These are phyloP conservation scores for Yamadazyma mexicana DNA, from an alignment of 1,139 yeast genomes.

Conservation along the genomic window DNA sequence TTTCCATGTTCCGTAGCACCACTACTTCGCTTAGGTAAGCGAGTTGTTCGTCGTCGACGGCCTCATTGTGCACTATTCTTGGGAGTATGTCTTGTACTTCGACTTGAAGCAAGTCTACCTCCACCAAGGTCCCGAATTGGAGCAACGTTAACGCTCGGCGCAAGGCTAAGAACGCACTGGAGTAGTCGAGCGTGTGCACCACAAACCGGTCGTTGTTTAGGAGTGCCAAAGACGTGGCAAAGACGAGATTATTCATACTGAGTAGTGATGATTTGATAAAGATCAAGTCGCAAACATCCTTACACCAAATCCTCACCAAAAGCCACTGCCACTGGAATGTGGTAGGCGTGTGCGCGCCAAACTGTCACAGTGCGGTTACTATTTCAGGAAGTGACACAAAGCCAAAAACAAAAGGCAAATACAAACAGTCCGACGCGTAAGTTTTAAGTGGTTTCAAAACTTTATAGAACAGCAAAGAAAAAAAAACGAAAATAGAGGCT, in stretches of 20 bases:
- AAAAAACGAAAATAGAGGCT: background rate
- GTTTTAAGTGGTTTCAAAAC: background rate
- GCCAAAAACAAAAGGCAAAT: no score
- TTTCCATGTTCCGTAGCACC: constrained; percentile 16
- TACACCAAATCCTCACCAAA: background rate
- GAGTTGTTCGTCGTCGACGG: background rate
- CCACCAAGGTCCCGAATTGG: background rate
- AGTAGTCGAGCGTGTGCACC: constrained; percentile 16
- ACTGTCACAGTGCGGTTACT: no score
- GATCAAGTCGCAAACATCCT: background rate
- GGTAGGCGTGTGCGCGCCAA: no score
- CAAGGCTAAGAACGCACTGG: background rate
- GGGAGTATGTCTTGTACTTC: background rate
- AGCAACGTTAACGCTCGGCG: background rate
- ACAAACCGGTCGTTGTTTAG: constrained; percentile 23
- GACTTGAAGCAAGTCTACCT: constrained; percentile 1
- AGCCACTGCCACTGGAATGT: background rate
- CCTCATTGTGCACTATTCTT: background rate
- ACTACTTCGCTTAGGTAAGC: constrained; percentile 6
- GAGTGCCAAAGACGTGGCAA: constrained; percentile 28
- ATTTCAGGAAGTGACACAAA: no score
- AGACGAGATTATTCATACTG: constrained; percentile 25
- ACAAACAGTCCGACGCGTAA: no score
- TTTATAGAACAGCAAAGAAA: background rate
- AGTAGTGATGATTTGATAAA: background rate